Base-by-base conservation (phyloP, 139 green algal genomes). In the Klebsormidium nitens region DNA sequence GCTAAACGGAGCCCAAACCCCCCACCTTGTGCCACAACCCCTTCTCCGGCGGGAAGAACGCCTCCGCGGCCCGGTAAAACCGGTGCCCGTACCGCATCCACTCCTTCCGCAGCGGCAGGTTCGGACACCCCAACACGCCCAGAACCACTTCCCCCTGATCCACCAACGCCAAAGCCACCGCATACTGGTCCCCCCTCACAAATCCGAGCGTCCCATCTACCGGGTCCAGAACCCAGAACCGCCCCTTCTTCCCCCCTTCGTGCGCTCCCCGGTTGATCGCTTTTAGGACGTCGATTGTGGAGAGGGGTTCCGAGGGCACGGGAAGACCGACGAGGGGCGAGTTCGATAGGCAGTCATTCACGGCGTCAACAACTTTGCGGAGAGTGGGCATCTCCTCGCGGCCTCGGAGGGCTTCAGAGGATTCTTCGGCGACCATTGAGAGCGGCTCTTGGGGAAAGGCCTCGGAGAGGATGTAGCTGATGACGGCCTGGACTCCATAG, bases 361-460 rank as follows among this genome's bases (percentile, higher is more conserved):
- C 87, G 26, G 93, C 78, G 34, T 81, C 50, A 2, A 93, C 93
- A 69, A 97, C 93, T 56, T 87, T 71, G 8, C 72, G 50, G 55
- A 92, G 42, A 2, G 32, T 39, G 29, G 66, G 28, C 23, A 66
- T 36, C 19, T 62, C 70, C 42, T 28, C 47, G 39, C 26, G 26
- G 0, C 65, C 67, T 35, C 63, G 74, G 47, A 85, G 61, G 35
- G 42, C 66, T 28, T 81, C 75, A 19, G 77, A 47, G 50, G 81
- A 72, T 37, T 85, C 80, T 46, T 85, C 80, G 14, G 64, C 80
- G 1, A 85, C 55, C 34, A 85, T 56, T 23, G 38, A 64, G 38
- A 85, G 34, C 36, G 29, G 36, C 36, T 73, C 75, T 26, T 67
- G 39, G 35, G 46, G 72, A 31, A 77, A 72, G 35, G 59, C 31